Evolutionary conservation across 306 rosid genomes (phyloP).

Genomic region (Mimosa pudica): DNA sequence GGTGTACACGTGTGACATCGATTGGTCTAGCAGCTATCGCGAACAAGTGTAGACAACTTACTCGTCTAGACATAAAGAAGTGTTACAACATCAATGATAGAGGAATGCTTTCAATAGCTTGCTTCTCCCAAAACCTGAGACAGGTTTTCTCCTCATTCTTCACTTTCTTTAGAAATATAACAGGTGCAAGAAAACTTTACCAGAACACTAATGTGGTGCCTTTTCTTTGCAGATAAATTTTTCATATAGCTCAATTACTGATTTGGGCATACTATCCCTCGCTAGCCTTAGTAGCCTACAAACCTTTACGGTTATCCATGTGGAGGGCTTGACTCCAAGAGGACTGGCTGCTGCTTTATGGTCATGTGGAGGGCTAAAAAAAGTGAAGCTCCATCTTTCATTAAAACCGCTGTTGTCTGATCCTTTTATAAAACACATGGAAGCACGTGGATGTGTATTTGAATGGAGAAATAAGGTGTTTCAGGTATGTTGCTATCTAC

Average conservation of each 20-base stretch:
- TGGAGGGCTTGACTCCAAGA: conserved; percentile 66
- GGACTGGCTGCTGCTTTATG: conserved; percentile 78
- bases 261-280: conserved; percentile 77
- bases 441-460: conserved; percentile 61
- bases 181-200: neutral
- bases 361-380: conserved; percentile 65
- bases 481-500: conserved; percentile 39
- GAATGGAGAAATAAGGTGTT: conserved; percentile 65
- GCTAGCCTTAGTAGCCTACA: conserved; percentile 87
- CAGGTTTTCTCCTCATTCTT: conserved; percentile 53
- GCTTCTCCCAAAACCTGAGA: conserved; percentile 80
- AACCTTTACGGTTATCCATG: conserved; percentile 68
- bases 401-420: conserved; percentile 49
- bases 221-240: conserved; percentile 73
- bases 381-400: conserved; percentile 63
- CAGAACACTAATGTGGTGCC: conserved; percentile 19
- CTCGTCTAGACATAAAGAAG: conserved; percentile 78
- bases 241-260: conserved; percentile 80
- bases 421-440: conserved; percentile 52
- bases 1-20: conserved; percentile 74
- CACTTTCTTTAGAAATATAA: conserved; percentile 16
- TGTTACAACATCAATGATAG: conserved; percentile 72
- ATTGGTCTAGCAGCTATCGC: conserved; percentile 70
- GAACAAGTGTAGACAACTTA: conserved; percentile 65
- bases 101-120: conserved; percentile 76